Evolutionary conservation across 2,329 filamentous ascomycete species (phyloP).

Genomic region (Chalaropsis ovoidea): DNA sequence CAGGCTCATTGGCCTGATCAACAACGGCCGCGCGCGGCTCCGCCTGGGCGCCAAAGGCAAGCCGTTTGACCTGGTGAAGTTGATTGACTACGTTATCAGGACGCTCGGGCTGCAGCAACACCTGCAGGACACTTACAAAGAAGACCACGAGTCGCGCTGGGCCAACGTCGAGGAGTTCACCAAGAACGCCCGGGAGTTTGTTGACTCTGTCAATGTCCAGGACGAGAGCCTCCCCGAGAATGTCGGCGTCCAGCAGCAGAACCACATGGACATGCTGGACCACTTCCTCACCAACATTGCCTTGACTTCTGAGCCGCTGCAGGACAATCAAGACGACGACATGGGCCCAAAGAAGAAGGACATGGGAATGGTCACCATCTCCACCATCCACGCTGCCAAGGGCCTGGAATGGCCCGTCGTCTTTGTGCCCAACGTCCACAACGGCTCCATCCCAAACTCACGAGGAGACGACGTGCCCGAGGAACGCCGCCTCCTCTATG

Average conservation of each 20-base stretch:
- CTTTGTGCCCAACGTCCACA: conserved; percentile 81
- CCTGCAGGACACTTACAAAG: conserved; percentile 57
- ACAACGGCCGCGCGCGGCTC: conserved; percentile 31
- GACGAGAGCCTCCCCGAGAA: conserved; percentile 55
- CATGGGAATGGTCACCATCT: conserved; percentile 62
- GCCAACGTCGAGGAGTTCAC: conserved; percentile 85
- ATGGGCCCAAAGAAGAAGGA: conserved; percentile 33
- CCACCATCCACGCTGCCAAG: conserved; percentile 92
- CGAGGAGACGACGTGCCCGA: conserved; percentile 78
- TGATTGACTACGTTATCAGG: conserved; percentile 46
- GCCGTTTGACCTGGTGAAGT: conserved; percentile 36
- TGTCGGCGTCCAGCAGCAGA: conserved; percentile 57
- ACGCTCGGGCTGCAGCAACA: conserved; percentile 66
- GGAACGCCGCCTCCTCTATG: conserved; percentile 80
- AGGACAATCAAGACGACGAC: conserved; percentile 46
- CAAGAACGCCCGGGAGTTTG: conserved; percentile 64
- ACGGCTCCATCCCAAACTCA: conserved; percentile 82
- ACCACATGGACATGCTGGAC: conserved; percentile 55
- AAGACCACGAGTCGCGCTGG: conserved; percentile 71
- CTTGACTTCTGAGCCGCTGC: conserved; percentile 68
- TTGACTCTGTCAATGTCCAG: conserved; percentile 36
- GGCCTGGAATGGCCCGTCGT: conserved; percentile 94
- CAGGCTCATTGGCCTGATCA: conserved; percentile 40
- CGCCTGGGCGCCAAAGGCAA: conserved; percentile 29
- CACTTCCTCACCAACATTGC: conserved; percentile 84